Base-by-base conservation (phyloP, 2,329 filamentous ascomycete species). In the Cladophialophora immunda region DNA sequence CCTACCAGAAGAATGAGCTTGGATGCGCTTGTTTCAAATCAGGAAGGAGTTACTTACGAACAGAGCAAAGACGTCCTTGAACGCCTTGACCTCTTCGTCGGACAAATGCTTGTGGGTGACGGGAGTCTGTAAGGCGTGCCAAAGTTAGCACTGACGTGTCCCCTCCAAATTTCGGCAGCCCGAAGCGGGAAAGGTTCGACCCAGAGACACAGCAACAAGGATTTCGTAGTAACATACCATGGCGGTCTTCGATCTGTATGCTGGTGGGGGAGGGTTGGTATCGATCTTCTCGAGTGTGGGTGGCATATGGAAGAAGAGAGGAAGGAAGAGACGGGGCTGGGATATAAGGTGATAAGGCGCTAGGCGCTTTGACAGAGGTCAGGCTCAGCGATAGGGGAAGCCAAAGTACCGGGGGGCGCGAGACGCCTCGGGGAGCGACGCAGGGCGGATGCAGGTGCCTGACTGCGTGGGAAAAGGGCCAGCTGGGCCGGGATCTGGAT, bases 61-160 rank as follows among this genome's bases (percentile, higher is more conserved):
- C 30, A 75, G 67, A 34, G 72, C 70, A 64, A 77, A 77, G 32
- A 75, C 75, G 30, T 75, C 72, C 64, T 69, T 67, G 64, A 72
- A 75, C 2, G 71, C 74, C 45, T 73, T 30, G 58, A 75, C 61
- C 58, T 76, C 73, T 50, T 76, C 74, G 4, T 69, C 67, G 41
- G 68, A 69, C 47, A 72, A 41, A 9, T 34, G 41, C n/a, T 68
- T 62, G 36, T 66, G 41, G 27, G 69, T 59, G 22, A 62, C 68
- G 36, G 66, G 68, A 29, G 68, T 65, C 65, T 68, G 54, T 36
- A 32, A 59, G 7, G 25, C 34, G 22, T 34, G 5, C 32, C 53
- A 67, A 54, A 50, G 56, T 68, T 56, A 66, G 60, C 60, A 32
- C 32, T 25, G 29, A 45, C 25, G 8, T 57, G 25, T 55, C 34